A percentile compares a stretch with the other conserved stretches of the same genome.
These are phyloP conservation scores for Flaveria floridana DNA, from an alignment of 140 eudicot species.

Conservation along the genomic window DNA sequence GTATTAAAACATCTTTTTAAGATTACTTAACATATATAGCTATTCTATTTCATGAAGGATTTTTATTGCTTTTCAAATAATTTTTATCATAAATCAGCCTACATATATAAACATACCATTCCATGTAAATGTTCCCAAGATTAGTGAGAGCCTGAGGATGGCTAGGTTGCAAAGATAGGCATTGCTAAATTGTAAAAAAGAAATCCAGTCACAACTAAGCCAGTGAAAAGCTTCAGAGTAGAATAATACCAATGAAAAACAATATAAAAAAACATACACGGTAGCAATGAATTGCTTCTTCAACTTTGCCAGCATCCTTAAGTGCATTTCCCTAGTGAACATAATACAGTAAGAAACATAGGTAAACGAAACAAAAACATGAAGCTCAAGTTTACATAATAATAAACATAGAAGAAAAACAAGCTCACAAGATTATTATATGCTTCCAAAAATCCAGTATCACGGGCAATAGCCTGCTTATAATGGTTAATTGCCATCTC, in stretches of 20 bases:
- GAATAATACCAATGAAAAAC: neutral
- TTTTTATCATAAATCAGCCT: slow-evolving; percentile 12
- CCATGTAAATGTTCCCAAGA: slow-evolving; percentile 96
- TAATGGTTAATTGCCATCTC: slow-evolving; percentile 80
- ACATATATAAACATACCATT: slow-evolving; percentile 53
- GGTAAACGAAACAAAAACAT: neutral
- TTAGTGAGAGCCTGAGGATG: slow-evolving; percentile 99
- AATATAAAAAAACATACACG: slow-evolving; percentile 54
- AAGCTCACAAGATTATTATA: slow-evolving; percentile 67
- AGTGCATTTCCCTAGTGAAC: slow-evolving; percentile 79
- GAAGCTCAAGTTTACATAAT: neutral
- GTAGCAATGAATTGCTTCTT: slow-evolving; percentile 82
- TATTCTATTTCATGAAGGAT: neutral
- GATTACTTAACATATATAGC: slow-evolving; percentile 7
- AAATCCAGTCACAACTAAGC: slow-evolving; percentile 14
- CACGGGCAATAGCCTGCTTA: slow-evolving; percentile 70
- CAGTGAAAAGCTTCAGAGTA: neutral
- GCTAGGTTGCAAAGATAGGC: slow-evolving; percentile 83
- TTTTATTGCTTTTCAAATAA: neutral
- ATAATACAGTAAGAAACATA: neutral
- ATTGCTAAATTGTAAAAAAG: slow-evolving; percentile 53
- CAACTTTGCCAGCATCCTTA: slow-evolving; percentile 87
- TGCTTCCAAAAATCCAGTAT: slow-evolving; percentile 83
- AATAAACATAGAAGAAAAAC: slow-evolving; percentile 5
- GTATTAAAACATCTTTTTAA: slow-evolving; percentile 24